Evolutionary conservation across 2,329 filamentous ascomycete genomes (phyloP), one percentile per base, ranked within the genome.

Genomic region (Apiospora kogelbergensis): DNA sequence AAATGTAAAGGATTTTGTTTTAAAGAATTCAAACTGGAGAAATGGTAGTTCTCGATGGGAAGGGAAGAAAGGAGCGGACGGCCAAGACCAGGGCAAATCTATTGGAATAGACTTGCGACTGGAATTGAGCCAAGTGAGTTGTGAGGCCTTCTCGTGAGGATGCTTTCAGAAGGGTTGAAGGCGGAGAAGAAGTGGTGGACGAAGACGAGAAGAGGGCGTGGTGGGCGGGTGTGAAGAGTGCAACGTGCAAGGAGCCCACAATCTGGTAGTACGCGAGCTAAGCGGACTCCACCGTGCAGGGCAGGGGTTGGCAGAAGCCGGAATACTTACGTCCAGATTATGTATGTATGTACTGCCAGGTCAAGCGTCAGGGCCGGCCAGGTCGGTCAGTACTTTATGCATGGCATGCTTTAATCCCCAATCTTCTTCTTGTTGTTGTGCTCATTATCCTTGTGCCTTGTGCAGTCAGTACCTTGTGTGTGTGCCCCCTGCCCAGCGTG

Each of bases 61-160:
- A 70, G 73, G 71, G 67, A 67, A 76, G 73, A 86, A 84, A 84
- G 83, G 86, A 88, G 85, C 82, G 86, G 86, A 88, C 86, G 86
- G 86, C 78, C 85, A 82, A 87, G 80, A 85, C 86, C 87, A 89
- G 85, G 80, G 81, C 80, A 83, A 85, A 83, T 83, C 78, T 79
- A 46, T 60, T 17, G 24, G 53, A 60, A 66, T 67, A 82, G 82
- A 83, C 81, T 78, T 82, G 84, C 84, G 78, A 78, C 85, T 83
- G 85, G 86, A 86, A 86, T 86, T 83, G 86, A 80, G 83, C 86
- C 86, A 76, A 74, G 72, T 72, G 73, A 70, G 33, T 4, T 66
- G 48, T 57, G 65, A 66, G 30, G 65, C 63, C 63, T 65, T 65
- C 40, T 42, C 63, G 67, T 60, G 66, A 42, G 45, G 22, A 63